Base-by-base conservation (phyloP, 2,329 filamentous ascomycete genomes). In the Fusarium dimerum region DNA sequence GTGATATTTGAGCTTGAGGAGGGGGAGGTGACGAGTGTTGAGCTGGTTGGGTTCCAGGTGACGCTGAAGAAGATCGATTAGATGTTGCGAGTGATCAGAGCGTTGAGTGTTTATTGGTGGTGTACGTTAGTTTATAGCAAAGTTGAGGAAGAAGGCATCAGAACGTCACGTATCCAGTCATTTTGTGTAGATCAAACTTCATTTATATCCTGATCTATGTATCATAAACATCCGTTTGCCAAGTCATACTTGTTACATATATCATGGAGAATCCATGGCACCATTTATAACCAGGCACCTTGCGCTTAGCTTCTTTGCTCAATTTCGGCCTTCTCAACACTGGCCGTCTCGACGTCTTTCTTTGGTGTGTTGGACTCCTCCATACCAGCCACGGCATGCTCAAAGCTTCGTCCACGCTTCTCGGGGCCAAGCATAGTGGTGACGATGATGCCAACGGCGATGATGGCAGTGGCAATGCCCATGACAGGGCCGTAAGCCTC, bases 381-480 rank as follows among this genome's bases (percentile, higher is more conserved):
- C 1, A 72, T 57, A 47, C 74, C 74, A 8, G 72, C 73, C 15
- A 76, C 68, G 1, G 78, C 81, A 50, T 79, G 74, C 66, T 90
- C 88, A 61, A 93, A 92, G 51, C 80, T 76, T 16, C 86, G 77
- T 2, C 89, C 89, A 43, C 86, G 80, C 73, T 85, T 88, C 79
- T 92, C 89, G 0, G 88, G 88, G 0, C 89, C 89, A 48, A 92
- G 66, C 30, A 86, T 82, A 5, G 85, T 82, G 1, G 87, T 90
- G 18, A 86, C 66, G 11, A 80, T 76, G 55, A 92, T 91, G 2
- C 88, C 88, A 0, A 83, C 43, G 1, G 85, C 86, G 57, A 92
- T 90, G 60, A 92, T 92, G 2, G 85, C 88, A 3, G 88, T 92
- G 4, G 86, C 88, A 50, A 91, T 76, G 12, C 81, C 88, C 89